Conservation (phyloP, 2,329 filamentous ascomycete species). For the Fusarium cicatricum region DNA sequence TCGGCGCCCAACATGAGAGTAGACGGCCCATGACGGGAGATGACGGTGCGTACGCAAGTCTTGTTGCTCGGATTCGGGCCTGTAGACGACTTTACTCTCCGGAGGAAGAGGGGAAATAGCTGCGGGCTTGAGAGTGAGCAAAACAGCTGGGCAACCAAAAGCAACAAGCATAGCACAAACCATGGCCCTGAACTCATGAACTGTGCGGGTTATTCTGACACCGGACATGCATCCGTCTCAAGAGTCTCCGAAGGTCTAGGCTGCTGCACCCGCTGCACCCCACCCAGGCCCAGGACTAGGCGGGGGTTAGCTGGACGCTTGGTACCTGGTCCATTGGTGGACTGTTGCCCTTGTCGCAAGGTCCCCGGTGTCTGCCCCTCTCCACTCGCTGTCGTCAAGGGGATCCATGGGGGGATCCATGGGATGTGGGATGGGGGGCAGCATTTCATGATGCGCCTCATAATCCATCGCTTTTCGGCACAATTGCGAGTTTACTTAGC, state of each 20-base stretch:
- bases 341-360: conserved; percentile 28
- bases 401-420: conserved; percentile 12
- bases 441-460: conserved; percentile 15
- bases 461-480: too few species aligned
- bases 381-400: conserved; percentile 1
- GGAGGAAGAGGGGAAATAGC: background rate
- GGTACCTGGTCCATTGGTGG: conserved; percentile 38
- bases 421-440: too few species aligned
- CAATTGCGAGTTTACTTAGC: too few species aligned
- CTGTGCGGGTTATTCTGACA: background rate
- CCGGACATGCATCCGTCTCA: background rate
- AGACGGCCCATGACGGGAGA: conserved; percentile 3
- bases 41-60: conserved; percentile 9
- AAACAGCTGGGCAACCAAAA: too few species aligned
- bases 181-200: too few species aligned
- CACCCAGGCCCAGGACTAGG: conserved; percentile 25
- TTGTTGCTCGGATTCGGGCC: conserved; percentile 7
- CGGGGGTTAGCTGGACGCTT: conserved; percentile 26
- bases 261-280: conserved; percentile 24
- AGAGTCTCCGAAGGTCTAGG: conserved; percentile 33
- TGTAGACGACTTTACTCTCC: background rate
- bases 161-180: too few species aligned
- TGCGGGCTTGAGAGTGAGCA: too few species aligned
- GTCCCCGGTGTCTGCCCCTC: conserved; percentile 21
- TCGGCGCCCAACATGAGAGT: background rate